These are phyloP conservation scores for Exophiala calicioides DNA, from an alignment of 2,329 filamentous ascomycete genomes.

Conservation along the genomic window DNA sequence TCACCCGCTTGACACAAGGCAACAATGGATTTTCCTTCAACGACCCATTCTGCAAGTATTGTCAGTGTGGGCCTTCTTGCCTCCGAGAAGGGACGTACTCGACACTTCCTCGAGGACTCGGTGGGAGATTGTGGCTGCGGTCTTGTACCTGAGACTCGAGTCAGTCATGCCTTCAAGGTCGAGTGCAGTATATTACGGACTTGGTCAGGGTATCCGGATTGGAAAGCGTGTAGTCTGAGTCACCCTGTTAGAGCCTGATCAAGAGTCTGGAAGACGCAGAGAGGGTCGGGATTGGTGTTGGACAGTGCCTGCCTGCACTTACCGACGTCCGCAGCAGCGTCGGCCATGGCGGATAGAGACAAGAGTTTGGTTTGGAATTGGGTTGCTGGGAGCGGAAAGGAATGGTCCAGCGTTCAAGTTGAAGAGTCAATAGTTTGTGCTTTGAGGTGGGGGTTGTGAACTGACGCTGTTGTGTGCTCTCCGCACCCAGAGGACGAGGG, in stretches of 20 bases:
- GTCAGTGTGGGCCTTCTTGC: constrained; percentile 11
- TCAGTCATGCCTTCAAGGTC: too few species aligned
- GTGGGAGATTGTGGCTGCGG: constrained; percentile 89
- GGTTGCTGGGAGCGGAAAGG: too few species aligned
- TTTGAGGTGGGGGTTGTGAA: not conserved
- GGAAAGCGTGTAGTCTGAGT: constrained; percentile 78
- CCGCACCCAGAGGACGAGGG: not conserved
- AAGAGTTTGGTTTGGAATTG: too few species aligned
- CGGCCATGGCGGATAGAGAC: constrained; percentile 16
- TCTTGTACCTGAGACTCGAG: constrained; percentile 69
- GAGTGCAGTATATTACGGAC: constrained; percentile 7
- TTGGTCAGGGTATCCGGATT: constrained; percentile 96
- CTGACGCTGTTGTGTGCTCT: constrained; percentile 1
- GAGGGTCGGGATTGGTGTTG: not conserved
- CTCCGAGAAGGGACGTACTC: constrained; percentile 45
- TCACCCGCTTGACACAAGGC: constrained; percentile 95
- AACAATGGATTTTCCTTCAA: constrained; percentile 88
- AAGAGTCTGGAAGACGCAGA: not conserved
- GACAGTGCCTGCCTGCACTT: constrained; percentile 1
- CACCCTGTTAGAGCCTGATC: not conserved
- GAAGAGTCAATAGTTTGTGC: too few species aligned
- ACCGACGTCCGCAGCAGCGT: constrained; percentile 18
- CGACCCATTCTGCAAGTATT: constrained; percentile 58
- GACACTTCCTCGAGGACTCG: constrained; percentile 87
- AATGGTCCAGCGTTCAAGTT: constrained; percentile 3